A percentile compares a stretch with the other conserved stretches of the same genome.
phyloP scores from a whole-genome alignment of 2,329 filamentous ascomycete genomes.

The Chaetoscypha palmicola region DNA sequence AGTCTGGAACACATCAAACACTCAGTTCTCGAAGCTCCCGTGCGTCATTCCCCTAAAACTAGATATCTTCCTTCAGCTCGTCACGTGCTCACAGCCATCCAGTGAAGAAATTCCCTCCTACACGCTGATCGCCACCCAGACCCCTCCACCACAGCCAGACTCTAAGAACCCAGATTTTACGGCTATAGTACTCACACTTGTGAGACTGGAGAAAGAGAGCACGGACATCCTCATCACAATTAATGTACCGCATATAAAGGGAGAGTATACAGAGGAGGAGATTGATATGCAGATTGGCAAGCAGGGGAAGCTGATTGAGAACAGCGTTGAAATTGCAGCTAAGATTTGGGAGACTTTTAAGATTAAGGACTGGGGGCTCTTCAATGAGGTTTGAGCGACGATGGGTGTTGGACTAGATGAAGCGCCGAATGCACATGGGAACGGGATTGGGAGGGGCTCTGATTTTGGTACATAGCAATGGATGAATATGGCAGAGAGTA shows the following conservation, averaged over 20 bases:
- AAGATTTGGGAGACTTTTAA: slow-evolving; percentile 66
- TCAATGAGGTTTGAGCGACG: slow-evolving; percentile 30
- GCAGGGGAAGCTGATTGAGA: slow-evolving; percentile 60
- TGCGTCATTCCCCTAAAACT: slow-evolving; percentile 13
- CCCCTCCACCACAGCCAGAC: slow-evolving; percentile 33
- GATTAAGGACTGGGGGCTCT: slow-evolving; percentile 75
- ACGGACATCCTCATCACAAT: slow-evolving; percentile 82
- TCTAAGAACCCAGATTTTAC: slow-evolving; percentile 49
- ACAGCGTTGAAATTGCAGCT: slow-evolving; percentile 60
- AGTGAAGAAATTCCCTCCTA: slow-evolving; percentile 53
- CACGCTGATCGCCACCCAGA: slow-evolving; percentile 62
- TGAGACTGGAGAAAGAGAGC: slow-evolving; percentile 65
- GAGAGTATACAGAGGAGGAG: slow-evolving; percentile 66
- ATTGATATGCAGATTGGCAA: slow-evolving; percentile 60
- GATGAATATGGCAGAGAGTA: too few relatives aligned
- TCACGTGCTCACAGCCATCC: slow-evolving; percentile 18
- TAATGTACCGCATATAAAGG: slow-evolving; percentile 78
- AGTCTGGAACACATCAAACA: slow-evolving; percentile 59
- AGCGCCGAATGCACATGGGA: too few relatives aligned
- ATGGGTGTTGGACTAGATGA: too few relatives aligned
- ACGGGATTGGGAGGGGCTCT: too few relatives aligned
- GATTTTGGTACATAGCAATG: too few relatives aligned
- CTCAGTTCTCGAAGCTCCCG: slow-evolving; percentile 47
- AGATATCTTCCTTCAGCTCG: neutral
- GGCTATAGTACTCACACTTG: slow-evolving; percentile 67